Percentiles rank a stretch among this genome's conserved stretches.
Conservation (phyloP, 208 protist species). For the Trypanosoma avium region DNA sequence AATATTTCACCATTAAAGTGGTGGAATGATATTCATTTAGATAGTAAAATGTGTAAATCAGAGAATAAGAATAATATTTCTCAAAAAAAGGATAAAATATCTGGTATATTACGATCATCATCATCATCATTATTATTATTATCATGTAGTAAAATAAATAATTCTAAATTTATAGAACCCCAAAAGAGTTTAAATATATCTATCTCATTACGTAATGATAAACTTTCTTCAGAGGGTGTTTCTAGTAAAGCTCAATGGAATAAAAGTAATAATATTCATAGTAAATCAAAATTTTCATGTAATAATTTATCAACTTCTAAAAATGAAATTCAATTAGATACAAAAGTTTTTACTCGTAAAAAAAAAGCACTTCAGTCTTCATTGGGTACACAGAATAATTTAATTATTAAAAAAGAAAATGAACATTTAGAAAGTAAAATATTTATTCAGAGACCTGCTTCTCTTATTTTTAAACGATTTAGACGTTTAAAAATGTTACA, state of each 20-base stretch:
- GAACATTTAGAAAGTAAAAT: not conserved
- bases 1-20: not conserved
- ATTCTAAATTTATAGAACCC: too few relatives aligned
- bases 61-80: not conserved
- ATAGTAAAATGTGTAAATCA: not conserved
- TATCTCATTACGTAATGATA: not conserved
- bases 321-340: not conserved
- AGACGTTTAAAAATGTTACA: constrained; percentile 3
- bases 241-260: not conserved
- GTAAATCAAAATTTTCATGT: not conserved
- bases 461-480: constrained; percentile 6
- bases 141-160: too few relatives aligned
- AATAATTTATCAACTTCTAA: not conserved
- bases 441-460: not conserved
- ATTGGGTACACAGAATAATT: too few relatives aligned
- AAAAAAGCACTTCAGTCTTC: not conserved
- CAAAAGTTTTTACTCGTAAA: not conserved
- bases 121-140: too few relatives aligned
- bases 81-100: not conserved
- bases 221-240: not conserved
- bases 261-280: not conserved
- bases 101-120: not conserved
- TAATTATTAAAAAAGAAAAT: too few relatives aligned
- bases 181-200: too few relatives aligned
- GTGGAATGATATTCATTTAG: not conserved